Percentiles rank a stretch among this genome's conserved stretches.
These are phyloP conservation scores for Phaeosphaeria sp. DNA, from an alignment of 2,329 filamentous ascomycete species.

Conservation along the genomic window DNA sequence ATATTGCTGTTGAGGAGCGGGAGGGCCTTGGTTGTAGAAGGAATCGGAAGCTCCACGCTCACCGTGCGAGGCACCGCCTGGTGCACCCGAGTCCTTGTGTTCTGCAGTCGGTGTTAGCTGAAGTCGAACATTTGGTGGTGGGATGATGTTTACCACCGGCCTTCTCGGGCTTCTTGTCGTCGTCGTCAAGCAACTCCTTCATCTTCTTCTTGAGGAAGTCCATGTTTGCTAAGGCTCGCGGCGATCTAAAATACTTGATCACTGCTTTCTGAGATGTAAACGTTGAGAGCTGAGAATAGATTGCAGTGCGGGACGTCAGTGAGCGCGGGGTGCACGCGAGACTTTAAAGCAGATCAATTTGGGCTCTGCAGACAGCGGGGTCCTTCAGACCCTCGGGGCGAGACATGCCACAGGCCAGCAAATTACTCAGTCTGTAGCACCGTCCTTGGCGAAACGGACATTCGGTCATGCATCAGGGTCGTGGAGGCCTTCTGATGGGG, in stretches of 20 bases:
- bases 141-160: slow-evolving; percentile 17
- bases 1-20: too few species aligned
- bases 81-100: slow-evolving; percentile 3
- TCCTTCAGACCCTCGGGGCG: slow-evolving; percentile 8
- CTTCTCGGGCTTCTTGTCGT: slow-evolving; percentile 41
- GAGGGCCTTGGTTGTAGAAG: slow-evolving; percentile 22
- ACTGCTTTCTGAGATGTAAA: not conserved
- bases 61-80: slow-evolving; percentile 14
- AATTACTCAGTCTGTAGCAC: slow-evolving; percentile 16
- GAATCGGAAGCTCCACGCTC: slow-evolving; percentile 28
- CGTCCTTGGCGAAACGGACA: slow-evolving; percentile 25
- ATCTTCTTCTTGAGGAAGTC: slow-evolving; percentile 57
- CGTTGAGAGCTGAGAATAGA: slow-evolving; percentile 5
- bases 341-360: slow-evolving; percentile 25
- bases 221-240: slow-evolving; percentile 34
- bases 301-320: slow-evolving; percentile 8
- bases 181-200: slow-evolving; percentile 53
- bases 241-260: not conserved
- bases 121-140: not conserved
- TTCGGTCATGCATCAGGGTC: slow-evolving; percentile 16
- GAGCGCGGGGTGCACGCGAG: slow-evolving; percentile 14
- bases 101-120: not conserved
- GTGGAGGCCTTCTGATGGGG: slow-evolving; percentile 16
- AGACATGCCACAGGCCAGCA: slow-evolving; percentile 10
- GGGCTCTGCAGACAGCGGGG: slow-evolving; percentile 19